These are phyloP conservation scores for Apiotrichum akiyoshidainum DNA, from an alignment of 1,284 basidiomycete genomes.

Conservation along the genomic window DNA sequence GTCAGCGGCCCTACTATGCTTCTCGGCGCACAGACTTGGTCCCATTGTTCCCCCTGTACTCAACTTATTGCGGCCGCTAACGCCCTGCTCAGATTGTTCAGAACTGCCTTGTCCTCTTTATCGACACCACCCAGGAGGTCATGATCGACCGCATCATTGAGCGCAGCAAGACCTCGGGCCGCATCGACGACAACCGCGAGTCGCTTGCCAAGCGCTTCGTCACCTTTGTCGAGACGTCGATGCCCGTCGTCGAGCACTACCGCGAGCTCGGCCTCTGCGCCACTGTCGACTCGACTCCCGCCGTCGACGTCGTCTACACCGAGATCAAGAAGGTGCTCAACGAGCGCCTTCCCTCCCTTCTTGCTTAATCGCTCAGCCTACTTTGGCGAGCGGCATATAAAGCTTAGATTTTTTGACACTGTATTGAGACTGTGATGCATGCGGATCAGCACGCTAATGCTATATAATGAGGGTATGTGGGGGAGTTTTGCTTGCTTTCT, in stretches of 20 bases:
- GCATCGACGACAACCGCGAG: constrained; percentile 93
- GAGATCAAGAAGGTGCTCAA: constrained; percentile 60
- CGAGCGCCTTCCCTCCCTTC: constrained; percentile 32
- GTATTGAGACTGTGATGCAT: constrained; percentile 14
- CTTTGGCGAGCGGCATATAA: background rate
- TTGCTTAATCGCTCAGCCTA: background rate
- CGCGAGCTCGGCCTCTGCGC: constrained; percentile 67
- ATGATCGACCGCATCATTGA: constrained; percentile 83
- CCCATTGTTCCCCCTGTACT: background rate
- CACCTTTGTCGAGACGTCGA: constrained; percentile 87
- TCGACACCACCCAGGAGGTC: constrained; percentile 82
- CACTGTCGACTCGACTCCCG: constrained; percentile 72
- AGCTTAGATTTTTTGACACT: background rate
- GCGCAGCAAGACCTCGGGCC: constrained; percentile 87
- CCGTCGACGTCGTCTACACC: constrained; percentile 70
- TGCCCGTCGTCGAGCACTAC: constrained; percentile 94
- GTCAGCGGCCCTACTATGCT: too few species aligned
- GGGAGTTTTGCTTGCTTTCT: background rate
- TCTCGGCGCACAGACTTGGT: background rate
- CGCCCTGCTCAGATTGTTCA: constrained; percentile 63
- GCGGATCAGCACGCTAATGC: constrained; percentile 2
- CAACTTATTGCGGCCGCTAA: background rate
- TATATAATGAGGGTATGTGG: background rate
- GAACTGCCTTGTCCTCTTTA: constrained; percentile 79
- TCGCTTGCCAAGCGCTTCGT: constrained; percentile 92